Percentiles rank a stretch among this genome's conserved stretches.
phyloP scores from a whole-genome alignment of 768 basidiomycete species.

The Naganishia antarctica region DNA sequence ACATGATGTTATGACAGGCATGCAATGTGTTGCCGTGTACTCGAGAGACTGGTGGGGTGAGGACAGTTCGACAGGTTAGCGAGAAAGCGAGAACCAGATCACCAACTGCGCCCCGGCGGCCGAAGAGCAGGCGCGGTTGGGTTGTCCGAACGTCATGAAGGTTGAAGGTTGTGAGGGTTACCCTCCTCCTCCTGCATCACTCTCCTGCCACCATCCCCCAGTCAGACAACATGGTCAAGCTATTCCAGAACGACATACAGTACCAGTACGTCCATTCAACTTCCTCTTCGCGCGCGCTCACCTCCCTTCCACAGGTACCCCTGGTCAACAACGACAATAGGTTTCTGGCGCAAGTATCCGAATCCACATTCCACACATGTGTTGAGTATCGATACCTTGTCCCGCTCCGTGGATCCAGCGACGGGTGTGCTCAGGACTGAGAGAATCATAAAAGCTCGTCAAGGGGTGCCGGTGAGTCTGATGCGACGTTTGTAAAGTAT shows the following conservation, averaged over 20 bases:
- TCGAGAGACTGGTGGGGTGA: no score
- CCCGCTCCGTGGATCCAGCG: conserved; percentile 74
- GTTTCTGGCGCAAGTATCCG: conserved; percentile 94
- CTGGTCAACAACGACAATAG: conserved; percentile 84
- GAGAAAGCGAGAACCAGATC: no score
- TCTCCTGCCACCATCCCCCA: neutral
- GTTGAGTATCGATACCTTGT: conserved; percentile 57
- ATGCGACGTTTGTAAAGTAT: no score
- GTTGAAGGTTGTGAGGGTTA: no score
- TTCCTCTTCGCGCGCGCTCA: no score
- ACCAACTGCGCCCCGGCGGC: no score
- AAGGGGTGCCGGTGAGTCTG: conserved; percentile 63
- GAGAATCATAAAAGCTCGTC: conserved; percentile 83
- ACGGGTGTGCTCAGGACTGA: conserved; percentile 81
- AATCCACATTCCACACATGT: conserved; percentile 58
- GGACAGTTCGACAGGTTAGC: no score
- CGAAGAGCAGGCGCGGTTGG: no score
- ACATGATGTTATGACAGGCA: no score
- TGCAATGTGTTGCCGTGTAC: no score
- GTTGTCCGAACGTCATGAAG: no score
- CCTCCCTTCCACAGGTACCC: conserved; percentile 79
- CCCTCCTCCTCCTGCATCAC: neutral
- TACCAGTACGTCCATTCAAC: conserved; percentile 29
- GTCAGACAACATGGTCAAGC: conserved; percentile 26
- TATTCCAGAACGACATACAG: conserved; percentile 27